Evolutionary conservation across 495 filamentous ascomycete species (phyloP).

Genomic region (Aspergillus nidulans): DNA sequence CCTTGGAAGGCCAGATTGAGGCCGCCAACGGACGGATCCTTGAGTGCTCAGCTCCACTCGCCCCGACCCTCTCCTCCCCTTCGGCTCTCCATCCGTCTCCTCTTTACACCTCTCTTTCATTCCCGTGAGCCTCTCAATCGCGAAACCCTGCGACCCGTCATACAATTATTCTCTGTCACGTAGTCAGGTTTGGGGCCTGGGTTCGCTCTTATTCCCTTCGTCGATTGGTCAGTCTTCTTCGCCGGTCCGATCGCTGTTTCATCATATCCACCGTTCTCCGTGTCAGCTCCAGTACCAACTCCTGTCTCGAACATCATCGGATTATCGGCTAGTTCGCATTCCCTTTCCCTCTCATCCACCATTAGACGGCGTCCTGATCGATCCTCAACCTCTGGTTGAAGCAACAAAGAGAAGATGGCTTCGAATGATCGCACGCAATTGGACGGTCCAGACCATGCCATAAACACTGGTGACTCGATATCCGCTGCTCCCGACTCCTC

Average conservation of each 20-base stretch:
- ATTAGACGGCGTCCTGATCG: background rate
- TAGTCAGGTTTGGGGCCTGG: slow-evolving; percentile 9
- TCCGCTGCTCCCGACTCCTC: slow-evolving; percentile 14
- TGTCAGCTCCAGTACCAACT: slow-evolving; percentile 4
- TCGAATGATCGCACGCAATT: slow-evolving; percentile 20
- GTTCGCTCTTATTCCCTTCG: slow-evolving; percentile 1
- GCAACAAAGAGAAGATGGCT: slow-evolving; percentile 2
- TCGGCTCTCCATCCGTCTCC: slow-evolving; percentile 3
- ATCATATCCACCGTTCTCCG: slow-evolving; percentile 3
- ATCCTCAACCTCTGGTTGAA: background rate
- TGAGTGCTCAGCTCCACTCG: slow-evolving; percentile 9
- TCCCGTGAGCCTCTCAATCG: slow-evolving; percentile 11
- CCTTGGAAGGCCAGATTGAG: background rate
- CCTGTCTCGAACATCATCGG: background rate
- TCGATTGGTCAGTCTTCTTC: background rate
- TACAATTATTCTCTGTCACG: slow-evolving; percentile 3
- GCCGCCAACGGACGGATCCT: slow-evolving; percentile 11
- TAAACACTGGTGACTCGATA: slow-evolving; percentile 15
- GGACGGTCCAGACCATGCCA: slow-evolving; percentile 9
- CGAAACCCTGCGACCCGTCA: slow-evolving; percentile 7
- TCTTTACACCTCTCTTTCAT: background rate
- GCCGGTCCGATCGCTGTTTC: slow-evolving; percentile 13
- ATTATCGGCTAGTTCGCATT: background rate
- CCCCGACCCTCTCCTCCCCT: slow-evolving; percentile 13
- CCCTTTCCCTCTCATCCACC: background rate